Base-by-base conservation (phyloP, 1,284 basidiomycete genomes). In the Exobasidium cylindrosporum region DNA sequence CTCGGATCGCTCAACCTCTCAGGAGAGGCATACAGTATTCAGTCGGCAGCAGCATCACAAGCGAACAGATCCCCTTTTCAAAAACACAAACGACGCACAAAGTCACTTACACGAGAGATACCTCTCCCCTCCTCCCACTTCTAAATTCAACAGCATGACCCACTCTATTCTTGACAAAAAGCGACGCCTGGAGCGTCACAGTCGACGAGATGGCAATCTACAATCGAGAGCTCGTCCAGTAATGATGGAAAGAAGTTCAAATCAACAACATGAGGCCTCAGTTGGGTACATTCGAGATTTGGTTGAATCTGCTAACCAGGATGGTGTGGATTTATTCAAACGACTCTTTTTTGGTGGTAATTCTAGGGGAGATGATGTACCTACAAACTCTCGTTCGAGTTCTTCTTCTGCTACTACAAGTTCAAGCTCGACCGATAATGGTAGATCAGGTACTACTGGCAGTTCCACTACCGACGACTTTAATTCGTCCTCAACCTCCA, bases 161-260 rank as follows among this genome's bases (percentile, higher is more conserved):
- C 10, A 40, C 35, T 40, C 35, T 7, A 40, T 40, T 17, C 35
- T 40, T 40, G 26, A 50, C 21, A 21, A 24, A 14, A 50, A 54
- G 30, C 66, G 62, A 32, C 64, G 64, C 5, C 64, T 69, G 67
- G 55, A 63, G 31, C 70, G 70, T 61, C 70, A 72, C 61, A 40
- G 65, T 66, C 52, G 68, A 69, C 29, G 64, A 61, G 40, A 63
- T 60, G n/a, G 28, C 50, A 21, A 29, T 30, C 21, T 50, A 5
- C 30, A 31, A 31, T 44, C 57, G 24, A 13, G n/a, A 5, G 50
- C 26, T 29, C 30, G 50, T 23, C 58, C 50, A n/a, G 24, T 23
- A 1, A 14, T 29, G 24, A 43, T 58, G 5, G 56, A 57, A 29
- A 3, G 55, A 14, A n/a, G n/a, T n/a, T n/a, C n/a, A n/a, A n/a